Evolutionary conservation across 192 early-diverging fungal genomes (phyloP), one percentile per base, ranked within the genome.

Genomic region (Geranomyces variabilis): DNA sequence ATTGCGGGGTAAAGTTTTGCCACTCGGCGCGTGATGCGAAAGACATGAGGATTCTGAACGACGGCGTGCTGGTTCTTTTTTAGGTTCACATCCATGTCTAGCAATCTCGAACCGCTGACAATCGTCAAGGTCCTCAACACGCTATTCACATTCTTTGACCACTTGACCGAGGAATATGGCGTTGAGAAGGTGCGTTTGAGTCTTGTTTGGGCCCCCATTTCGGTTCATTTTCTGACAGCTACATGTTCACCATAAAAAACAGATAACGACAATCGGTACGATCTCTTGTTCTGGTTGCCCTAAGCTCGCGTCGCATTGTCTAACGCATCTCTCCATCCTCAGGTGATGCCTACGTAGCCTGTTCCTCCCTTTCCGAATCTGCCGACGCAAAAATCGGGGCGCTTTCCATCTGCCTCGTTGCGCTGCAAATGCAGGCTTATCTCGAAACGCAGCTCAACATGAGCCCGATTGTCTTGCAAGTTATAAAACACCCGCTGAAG

Each of bases 61-160:
- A n/a, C 36, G 10, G 36, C 36, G 3, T 41, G 3, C 36, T 41
- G 3, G 36, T 26, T 53, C 6, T 26, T 3, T 53, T 29, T 14
- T 58, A 84, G 82, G 9, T 84, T 84, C 53, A 84, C 79, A 26
- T 69, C 80, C 33, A 84, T 84, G 83, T 84, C 83, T 1, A 71
- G 77, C 36, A 34, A 70, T n/a, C 45, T 81, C 3, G 83, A 84
- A 49, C 79, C 83, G 4, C 63, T 84, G 8, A 79, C 63, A 26
- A 79, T 84, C 66, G 78, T 84, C 26, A 75, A 81, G 60, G 75
- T 84, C 33, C 77, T 84, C 70, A 81, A 84, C 66, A 81, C 80
- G 21, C 70, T 81, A 10, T 84, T 84, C 71, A 75, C 78, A 12
- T 79, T 73, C 66, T 81, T 84, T 75, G 79, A 84, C 65, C 71